Conservation (phyloP, 2,329 filamentous ascomycete genomes). For the Verticillium zaregamsianum region DNA sequence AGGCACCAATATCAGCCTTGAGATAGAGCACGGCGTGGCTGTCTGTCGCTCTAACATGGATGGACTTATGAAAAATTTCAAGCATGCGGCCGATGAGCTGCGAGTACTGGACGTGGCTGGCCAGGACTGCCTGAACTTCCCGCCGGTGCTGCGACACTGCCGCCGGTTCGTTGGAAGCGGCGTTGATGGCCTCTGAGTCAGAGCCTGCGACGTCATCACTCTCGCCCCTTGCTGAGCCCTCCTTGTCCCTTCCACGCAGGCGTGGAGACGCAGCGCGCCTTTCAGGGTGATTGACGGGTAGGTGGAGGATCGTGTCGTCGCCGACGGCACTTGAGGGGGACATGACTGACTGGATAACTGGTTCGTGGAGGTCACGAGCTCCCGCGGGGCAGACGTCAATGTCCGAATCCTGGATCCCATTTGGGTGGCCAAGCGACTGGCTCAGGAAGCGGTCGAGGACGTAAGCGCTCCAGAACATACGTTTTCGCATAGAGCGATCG, state of each 20-base stretch:
- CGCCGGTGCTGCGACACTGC: background rate
- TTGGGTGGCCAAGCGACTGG: constrained; percentile 29
- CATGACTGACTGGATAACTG: constrained; percentile 1
- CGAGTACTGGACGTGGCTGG: constrained; percentile 5
- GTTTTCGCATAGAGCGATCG: constrained; percentile 28
- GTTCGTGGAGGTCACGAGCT: constrained; percentile 19
- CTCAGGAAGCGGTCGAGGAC: constrained; percentile 30
- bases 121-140: constrained; percentile 6
- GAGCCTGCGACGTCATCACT: background rate
- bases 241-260: background rate
- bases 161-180: background rate
- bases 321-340: background rate
- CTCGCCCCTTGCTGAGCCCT: background rate
- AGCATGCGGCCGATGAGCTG: constrained; percentile 6
- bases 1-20: constrained; percentile 8
- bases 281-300: constrained; percentile 7
- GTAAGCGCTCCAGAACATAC: constrained; percentile 36
- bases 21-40: constrained; percentile 5
- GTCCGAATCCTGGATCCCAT: constrained; percentile 28
- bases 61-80: constrained; percentile 9
- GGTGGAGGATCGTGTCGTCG: constrained; percentile 4
- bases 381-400: constrained; percentile 32
- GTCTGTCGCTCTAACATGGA: constrained; percentile 5
- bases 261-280: background rate
- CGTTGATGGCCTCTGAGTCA: background rate